Base-by-base conservation (phyloP, 169 alveolate species). In the Plasmodium gallinaceum region DNA sequence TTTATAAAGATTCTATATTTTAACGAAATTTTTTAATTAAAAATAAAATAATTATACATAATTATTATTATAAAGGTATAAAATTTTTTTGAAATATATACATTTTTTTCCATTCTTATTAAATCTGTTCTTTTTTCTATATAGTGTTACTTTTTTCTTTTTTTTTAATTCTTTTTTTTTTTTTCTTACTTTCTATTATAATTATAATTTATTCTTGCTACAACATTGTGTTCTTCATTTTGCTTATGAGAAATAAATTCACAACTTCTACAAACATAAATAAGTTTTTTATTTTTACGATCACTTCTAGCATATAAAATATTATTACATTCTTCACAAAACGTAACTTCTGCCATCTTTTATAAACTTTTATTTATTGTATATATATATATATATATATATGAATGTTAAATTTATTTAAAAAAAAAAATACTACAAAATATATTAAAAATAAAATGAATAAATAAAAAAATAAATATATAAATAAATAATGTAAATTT, bases 271-370 rank as follows among this genome's bases (percentile, higher is more conserved):
- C 94, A 92, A 10, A 89, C 92, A 71, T 87, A 92, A 14, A 92
- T 60, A 3, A 92, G 91, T 57, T 60, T 92, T 62, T 88, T 86
- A 39, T 69, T 71, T 64, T 92, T 92, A 14, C 85, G 42, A 12
- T 92, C 91, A 57, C 92, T 92, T 7, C 80, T 88, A 22, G 94
- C 92, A 39, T 92, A 92, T 58, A 92, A 68, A 52, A 92, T 92
- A 64, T 92, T 92, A 83, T 92, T 92, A n/a, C 94, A 92, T 69
- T 92, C 94, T 66, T 92, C 93, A 45, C 94, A 92, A 64, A 92
- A 92, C 48, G 90, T 64, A 7, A 92, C 89, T 61, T 92, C 93
- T 37, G 92, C 89, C 93, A 88, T 92, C 61, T 18, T 52, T 52
- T 0, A 52, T 52, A 52, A 10, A n/a, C 6, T 52, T 8, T n/a